Conservation (phyloP, 2,329 filamentous ascomycete genomes). For the Talaromyces rugulosus region DNA sequence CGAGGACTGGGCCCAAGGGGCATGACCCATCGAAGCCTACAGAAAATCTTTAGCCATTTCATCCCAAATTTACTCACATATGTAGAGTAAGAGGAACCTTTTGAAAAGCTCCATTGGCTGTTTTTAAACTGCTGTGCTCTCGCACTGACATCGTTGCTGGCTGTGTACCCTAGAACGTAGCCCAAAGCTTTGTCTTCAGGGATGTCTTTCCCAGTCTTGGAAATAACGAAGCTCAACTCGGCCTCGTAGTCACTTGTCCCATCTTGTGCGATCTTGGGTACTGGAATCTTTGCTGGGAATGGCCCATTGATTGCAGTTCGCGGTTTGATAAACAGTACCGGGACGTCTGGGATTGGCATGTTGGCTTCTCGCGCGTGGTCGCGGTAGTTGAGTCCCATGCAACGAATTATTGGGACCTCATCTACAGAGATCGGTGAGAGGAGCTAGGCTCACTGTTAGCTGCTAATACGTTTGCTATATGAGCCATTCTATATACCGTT, state of each 20-base stretch:
- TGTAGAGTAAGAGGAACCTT: conserved; percentile 17
- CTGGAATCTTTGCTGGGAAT: conserved; percentile 24
- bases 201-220: conserved; percentile 34
- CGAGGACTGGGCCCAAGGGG: conserved; percentile 35
- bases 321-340: conserved; percentile 26
- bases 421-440: conserved; percentile 9
- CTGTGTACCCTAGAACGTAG: conserved; percentile 40
- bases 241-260: conserved; percentile 39
- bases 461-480: not conserved
- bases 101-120: conserved; percentile 39
- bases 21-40: conserved; percentile 31
- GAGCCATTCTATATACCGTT: conserved; percentile 12
- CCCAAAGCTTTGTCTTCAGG: conserved; percentile 32
- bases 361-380: conserved; percentile 3
- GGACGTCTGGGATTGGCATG: not conserved
- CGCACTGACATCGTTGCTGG: conserved; percentile 37
- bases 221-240: conserved; percentile 37
- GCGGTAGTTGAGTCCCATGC: conserved; percentile 45
- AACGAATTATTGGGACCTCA: conserved; percentile 41
- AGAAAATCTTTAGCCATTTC: no score
- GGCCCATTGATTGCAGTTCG: conserved; percentile 31
- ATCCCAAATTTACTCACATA: no score
- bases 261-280: conserved; percentile 32
- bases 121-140: conserved; percentile 36
- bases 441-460: not conserved